phyloP scores from a whole-genome alignment of 2,329 filamentous ascomycete genomes.

The Colletotrichum falcatum region DNA sequence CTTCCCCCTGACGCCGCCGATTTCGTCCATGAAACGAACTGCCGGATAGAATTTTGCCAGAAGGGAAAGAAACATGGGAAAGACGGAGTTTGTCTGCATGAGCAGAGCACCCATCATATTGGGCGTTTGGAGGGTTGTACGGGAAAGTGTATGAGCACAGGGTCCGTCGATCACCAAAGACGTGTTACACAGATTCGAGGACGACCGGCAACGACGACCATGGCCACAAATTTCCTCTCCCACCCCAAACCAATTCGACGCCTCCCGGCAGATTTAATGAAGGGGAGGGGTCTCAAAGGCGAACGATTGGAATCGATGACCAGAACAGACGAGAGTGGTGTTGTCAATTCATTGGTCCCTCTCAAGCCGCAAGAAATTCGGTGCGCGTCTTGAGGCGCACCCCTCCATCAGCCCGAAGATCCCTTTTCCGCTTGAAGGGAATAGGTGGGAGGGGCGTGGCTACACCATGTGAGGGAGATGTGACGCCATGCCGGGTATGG shows the following conservation, averaged over 20 bases:
- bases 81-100: not conserved
- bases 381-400: not conserved
- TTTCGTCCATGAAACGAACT: not conserved
- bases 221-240: not conserved
- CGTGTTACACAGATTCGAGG: not conserved
- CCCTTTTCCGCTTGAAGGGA: not conserved
- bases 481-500: slow-evolving; percentile 21
- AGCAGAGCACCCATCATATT: not conserved
- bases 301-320: not conserved
- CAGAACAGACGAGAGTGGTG: not conserved
- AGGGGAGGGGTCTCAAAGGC: not conserved
- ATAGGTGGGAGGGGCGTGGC: not conserved
- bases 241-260: not conserved
- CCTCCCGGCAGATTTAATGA: not conserved
- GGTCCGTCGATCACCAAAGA: not conserved
- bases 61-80: too few species aligned
- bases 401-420: not conserved
- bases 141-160: not conserved
- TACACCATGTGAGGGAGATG: not conserved
- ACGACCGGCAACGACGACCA: not conserved
- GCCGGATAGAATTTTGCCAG: not conserved
- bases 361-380: not conserved
- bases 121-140: not conserved
- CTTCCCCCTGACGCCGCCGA: not conserved
- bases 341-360: not conserved